These are phyloP conservation scores for Saturnispora halmiae DNA, from an alignment of 805 yeast species.

Conservation along the genomic window DNA sequence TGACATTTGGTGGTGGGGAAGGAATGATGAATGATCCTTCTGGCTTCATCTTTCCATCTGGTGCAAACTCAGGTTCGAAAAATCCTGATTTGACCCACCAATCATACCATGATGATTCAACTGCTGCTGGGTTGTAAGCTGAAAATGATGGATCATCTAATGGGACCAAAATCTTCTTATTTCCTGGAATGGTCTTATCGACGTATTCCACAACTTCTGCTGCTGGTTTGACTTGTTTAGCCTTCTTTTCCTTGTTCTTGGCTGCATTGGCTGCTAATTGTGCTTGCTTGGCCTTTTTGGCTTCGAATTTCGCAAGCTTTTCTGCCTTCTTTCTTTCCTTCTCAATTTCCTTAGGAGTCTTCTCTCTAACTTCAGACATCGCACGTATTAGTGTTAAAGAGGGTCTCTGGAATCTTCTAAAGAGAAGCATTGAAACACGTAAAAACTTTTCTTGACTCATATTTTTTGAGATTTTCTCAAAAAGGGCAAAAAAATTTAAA, in stretches of 20 bases:
- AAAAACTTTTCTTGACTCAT: slow-evolving; percentile 10
- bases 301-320: slow-evolving; percentile 55
- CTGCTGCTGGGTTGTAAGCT: slow-evolving; percentile 86
- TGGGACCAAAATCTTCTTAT: slow-evolving; percentile 78
- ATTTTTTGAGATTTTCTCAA: too few relatives aligned
- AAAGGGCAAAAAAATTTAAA: too few relatives aligned
- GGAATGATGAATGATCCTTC: slow-evolving; percentile 86
- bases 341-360: slow-evolving; percentile 70
- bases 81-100: slow-evolving; percentile 93
- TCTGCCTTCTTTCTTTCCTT: slow-evolving; percentile 52
- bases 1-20: slow-evolving; percentile 99
- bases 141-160: slow-evolving; percentile 89
- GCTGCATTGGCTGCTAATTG: slow-evolving; percentile 41
- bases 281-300: slow-evolving; percentile 69
- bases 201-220: slow-evolving; percentile 78
- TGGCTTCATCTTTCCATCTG: slow-evolving; percentile 65
- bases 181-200: slow-evolving; percentile 80
- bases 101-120: slow-evolving; percentile 93
- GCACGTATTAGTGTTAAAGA: slow-evolving; percentile 2
- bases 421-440: slow-evolving; percentile 5
- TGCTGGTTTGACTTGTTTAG: slow-evolving; percentile 58
- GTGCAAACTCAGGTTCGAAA: slow-evolving; percentile 77
- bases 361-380: slow-evolving; percentile 17
- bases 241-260: slow-evolving; percentile 44
- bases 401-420: slow-evolving; percentile 5